Evolutionary conservation across 352 stramenopile species (phyloP), one percentile per base, ranked within the genome.

Genomic region (Bremia lactucae): DNA sequence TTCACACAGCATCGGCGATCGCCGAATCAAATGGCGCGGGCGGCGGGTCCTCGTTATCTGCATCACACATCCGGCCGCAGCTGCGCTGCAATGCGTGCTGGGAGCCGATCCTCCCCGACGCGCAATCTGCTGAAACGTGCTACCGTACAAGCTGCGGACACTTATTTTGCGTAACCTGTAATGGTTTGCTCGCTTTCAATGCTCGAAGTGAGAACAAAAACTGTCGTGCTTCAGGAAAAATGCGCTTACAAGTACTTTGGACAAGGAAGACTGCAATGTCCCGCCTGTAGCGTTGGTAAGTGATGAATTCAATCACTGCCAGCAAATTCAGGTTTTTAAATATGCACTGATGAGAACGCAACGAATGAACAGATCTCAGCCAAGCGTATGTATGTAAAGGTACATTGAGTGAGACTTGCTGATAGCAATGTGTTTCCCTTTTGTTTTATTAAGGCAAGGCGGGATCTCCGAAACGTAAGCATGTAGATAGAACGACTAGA

Each of bases 241-340:
- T 88, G 76, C 62, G 76, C 76, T 19, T 88, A 88, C 57, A 88
- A 88, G 23, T 65, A 85, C 49, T 88, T 88, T 40, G 73, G 73
- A 3, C 56, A 65, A 14, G 76, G 76, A 18, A 59, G 68, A 34
- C 48, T 85, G 3, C 49, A 83, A 34, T 88, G 76, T 22, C 76
- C 76, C 3, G 68, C 62, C 2, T 88, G 76, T 38, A 55, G 49
- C 36, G 46, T 62, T 24, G 74, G 74, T 87, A 60, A 1, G 33
- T 39, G 9, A 22, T 15, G 11, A 5, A 18, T 11, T 34, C 16
- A n/a, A 0, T 31, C 3, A 13, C 35, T 6, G 37, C 2, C 26
- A 13, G n/a, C 8, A 18, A 23, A 11, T 13, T 29, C 4, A 18
- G 19, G 5, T 28, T 9, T n/a, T 33, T 33, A 15, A n/a, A 4